Percentiles rank a stretch among this genome's conserved stretches.
These are phyloP conservation scores for Alloteropsis semialata DNA, from an alignment of 176 grass and related monocot species.

Conservation along the genomic window DNA sequence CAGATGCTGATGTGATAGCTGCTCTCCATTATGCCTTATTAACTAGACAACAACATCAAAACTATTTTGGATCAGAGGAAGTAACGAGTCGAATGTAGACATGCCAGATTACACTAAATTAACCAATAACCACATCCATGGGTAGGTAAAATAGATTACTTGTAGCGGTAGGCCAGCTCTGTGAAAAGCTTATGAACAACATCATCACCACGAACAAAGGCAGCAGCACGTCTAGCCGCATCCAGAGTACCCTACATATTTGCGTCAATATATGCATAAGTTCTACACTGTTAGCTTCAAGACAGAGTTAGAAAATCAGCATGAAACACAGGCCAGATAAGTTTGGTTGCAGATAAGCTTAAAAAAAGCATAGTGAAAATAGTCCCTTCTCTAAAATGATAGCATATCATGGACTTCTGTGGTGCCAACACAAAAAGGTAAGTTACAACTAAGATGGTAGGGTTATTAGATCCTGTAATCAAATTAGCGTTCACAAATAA, in stretches of 20 bases:
- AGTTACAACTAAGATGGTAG: neutral
- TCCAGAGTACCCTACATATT: slow-evolving; percentile 62
- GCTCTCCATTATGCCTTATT: neutral
- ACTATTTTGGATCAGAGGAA: neutral
- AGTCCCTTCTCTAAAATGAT: neutral
- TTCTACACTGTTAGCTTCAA: neutral
- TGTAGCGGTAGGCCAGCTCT: slow-evolving; percentile 86
- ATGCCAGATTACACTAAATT: neutral
- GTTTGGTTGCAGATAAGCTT: neutral
- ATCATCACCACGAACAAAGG: slow-evolving; percentile 92
- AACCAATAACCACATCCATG: neutral
- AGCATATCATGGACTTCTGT: neutral
- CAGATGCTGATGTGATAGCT: neutral
- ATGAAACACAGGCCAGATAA: neutral
- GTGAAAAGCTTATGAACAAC: slow-evolving; percentile 95
- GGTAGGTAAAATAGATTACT: slow-evolving; percentile 36
- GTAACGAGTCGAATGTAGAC: neutral
- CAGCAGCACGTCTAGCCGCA: slow-evolving; percentile 65
- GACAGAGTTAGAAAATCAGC: neutral
- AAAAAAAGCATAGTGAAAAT: neutral
- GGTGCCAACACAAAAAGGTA: neutral
- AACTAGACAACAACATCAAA: neutral
- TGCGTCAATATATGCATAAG: neutral
- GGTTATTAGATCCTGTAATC: neutral
- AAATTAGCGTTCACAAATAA: neutral